Evolutionary conservation across 805 yeast species (phyloP), one percentile per base, ranked within the genome.

Genomic region (Blastobotrys chiropterorum): DNA sequence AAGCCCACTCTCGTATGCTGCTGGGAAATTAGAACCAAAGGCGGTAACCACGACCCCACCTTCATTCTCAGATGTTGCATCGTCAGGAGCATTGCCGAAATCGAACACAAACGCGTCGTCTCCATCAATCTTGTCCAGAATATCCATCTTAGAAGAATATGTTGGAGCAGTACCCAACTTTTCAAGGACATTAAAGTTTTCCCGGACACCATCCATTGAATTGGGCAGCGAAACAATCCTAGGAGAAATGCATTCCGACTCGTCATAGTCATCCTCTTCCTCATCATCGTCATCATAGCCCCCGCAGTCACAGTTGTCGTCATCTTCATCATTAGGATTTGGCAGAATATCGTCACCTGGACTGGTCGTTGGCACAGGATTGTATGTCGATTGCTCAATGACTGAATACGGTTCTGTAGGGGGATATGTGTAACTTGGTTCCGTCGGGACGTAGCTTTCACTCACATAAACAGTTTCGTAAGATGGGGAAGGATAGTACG

Each of bases 21-120:
- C 60, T 2, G 61, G 59, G 47, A 58, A 58, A 14, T 44, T 44
- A 5, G 46, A 20, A 4, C 58, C 53, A 21, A 22, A 44, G 2
- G 59, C 59, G 3, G 48, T 15, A 4, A 53, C 53, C 3, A 54
- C 45, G 15, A 44, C 44, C n/a, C 56, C 58, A 38, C 51, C 55
- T 17, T 48, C 41, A 17, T 44, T 22, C 8, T 16, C 31, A 14
- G 17, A 8, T 14, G 31, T 26, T 26, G 58, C 53, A 15, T 40
- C 47, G 2, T 15, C 11, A 1, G 61, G 54, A 40, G 61, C 55
- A 43, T 52, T 40, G 30, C 22, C 45, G 50, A 54, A 56, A 38
- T 56, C 60, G 51, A 54, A 58, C 34, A 43, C 49, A 44, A 58
- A 55, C 15, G 53, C 51, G 13, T 11, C 31, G 38, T 47, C 38